Percentiles rank a stretch among this genome's conserved stretches.
These are phyloP conservation scores for Dactylellina drechsleri DNA, from an alignment of 2,329 filamentous ascomycete species.

Conservation along the genomic window DNA sequence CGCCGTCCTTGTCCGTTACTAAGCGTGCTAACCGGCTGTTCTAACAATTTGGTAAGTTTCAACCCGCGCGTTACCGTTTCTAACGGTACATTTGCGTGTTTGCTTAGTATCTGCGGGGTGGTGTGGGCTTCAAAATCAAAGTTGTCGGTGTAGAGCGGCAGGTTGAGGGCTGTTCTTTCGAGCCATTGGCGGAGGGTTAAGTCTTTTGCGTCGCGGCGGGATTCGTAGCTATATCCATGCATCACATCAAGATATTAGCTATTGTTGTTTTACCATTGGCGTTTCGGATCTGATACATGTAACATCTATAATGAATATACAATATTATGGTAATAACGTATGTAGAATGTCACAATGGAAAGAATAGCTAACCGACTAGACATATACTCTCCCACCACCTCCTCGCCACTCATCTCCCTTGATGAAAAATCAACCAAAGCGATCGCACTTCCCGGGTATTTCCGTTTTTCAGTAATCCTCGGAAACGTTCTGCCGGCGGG, in stretches of 20 bases:
- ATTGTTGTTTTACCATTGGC: no score
- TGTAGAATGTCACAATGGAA: neutral
- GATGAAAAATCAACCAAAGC: constrained; percentile 91
- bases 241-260: no score
- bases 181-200: constrained; percentile 85
- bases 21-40: constrained; percentile 85
- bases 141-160: constrained; percentile 68
- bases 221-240: constrained; percentile 75
- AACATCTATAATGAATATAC: neutral
- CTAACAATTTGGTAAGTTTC: constrained; percentile 73
- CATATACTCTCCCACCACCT: constrained; percentile 54
- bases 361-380: constrained; percentile 57
- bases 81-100: constrained; percentile 67
- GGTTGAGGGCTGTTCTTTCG: constrained; percentile 83
- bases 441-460: constrained; percentile 70
- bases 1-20: constrained; percentile 93
- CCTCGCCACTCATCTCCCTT: constrained; percentile 65
- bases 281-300: no score
- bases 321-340: neutral
- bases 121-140: constrained; percentile 61
- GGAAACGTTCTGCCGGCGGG: constrained; percentile 81
- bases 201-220: constrained; percentile 83
- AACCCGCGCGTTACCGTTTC: constrained; percentile 75
- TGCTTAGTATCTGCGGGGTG: neutral
- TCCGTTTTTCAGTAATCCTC: constrained; percentile 72